A percentile compares a stretch with the other conserved stretches of the same genome.
These are phyloP conservation scores for Colletotrichum tofieldiae DNA, from an alignment of 2,329 filamentous ascomycete genomes.

Conservation along the genomic window DNA sequence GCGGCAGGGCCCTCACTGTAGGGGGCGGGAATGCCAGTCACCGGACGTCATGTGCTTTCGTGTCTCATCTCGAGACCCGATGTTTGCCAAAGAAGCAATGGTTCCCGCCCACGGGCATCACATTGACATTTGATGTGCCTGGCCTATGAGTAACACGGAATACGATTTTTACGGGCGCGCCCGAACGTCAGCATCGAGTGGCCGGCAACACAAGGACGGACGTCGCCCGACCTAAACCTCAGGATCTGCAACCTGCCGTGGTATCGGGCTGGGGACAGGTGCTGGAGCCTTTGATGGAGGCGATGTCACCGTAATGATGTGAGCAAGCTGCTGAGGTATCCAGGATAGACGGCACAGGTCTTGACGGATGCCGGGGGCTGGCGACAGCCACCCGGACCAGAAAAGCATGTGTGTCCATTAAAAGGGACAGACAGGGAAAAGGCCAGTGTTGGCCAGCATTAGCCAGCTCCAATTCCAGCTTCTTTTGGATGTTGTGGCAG, in stretches of 20 bases:
- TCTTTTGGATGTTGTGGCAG: conserved; percentile 4
- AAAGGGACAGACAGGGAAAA: not conserved
- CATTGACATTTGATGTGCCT: conserved; percentile 11
- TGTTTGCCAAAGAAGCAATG: conserved; percentile 34
- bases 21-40: conserved; percentile 12
- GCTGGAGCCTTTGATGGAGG: conserved; percentile 20
- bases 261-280: conserved; percentile 11
- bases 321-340: conserved; percentile 15
- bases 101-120: not conserved
- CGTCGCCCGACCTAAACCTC: conserved; percentile 30
- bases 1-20: conserved; percentile 9
- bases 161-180: conserved; percentile 20
- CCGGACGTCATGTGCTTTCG: conserved; percentile 30
- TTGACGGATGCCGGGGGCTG: not conserved
- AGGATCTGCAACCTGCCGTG: conserved; percentile 28
- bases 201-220: conserved; percentile 18
- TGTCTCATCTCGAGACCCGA: conserved; percentile 34
- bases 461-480: not conserved
- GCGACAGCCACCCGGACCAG: not conserved
- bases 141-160: conserved; percentile 1
- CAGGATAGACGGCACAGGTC: not conserved
- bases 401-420: not conserved
- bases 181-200: conserved; percentile 26
- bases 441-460: not conserved
- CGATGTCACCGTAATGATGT: conserved; percentile 32